Conservation (phyloP, 2,329 filamentous ascomycete genomes). For the Metarhizium guizhouense region DNA sequence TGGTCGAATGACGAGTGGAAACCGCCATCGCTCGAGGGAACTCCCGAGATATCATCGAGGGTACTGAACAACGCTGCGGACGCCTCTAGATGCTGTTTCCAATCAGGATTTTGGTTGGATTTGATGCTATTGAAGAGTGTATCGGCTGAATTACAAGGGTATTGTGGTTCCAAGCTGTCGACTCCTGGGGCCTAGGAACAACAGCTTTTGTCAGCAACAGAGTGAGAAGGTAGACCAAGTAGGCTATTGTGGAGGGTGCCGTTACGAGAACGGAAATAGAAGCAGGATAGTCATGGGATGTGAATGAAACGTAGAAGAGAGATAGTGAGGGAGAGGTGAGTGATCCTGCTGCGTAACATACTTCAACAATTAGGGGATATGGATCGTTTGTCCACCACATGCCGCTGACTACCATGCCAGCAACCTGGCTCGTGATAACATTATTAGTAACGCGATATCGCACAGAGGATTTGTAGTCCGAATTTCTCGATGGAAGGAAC, state of each 20-base stretch:
- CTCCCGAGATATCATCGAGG: slow-evolving; percentile 61
- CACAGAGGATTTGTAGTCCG: slow-evolving; percentile 35
- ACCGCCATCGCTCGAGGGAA: slow-evolving; percentile 42
- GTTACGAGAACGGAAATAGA: background rate
- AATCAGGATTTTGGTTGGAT: slow-evolving; percentile 36
- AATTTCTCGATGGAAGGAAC: slow-evolving; percentile 51
- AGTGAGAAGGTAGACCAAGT: background rate
- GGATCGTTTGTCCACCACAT: slow-evolving; percentile 47
- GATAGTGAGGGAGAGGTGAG: background rate
- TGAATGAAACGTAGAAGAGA: background rate
- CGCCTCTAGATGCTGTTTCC: slow-evolving; percentile 55
- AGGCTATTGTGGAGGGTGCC: background rate
- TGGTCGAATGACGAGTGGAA: slow-evolving; percentile 72
- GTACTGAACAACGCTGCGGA: slow-evolving; percentile 44
- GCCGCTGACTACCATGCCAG: slow-evolving; percentile 62
- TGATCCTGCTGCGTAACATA: slow-evolving; percentile 6
- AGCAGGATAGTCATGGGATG: background rate
- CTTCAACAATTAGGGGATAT: slow-evolving; percentile 39
- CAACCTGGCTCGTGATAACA: slow-evolving; percentile 73
- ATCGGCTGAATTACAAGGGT: slow-evolving; percentile 49
- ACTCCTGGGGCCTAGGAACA: slow-evolving; percentile 37
- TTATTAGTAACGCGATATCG: slow-evolving; percentile 72
- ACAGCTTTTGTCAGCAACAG: background rate
- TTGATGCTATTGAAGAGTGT: slow-evolving; percentile 34
- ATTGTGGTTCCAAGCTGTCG: slow-evolving; percentile 68